Evolutionary conservation across 306 rosid genomes (phyloP).

Genomic region (Sphenostylis stenocarpa): DNA sequence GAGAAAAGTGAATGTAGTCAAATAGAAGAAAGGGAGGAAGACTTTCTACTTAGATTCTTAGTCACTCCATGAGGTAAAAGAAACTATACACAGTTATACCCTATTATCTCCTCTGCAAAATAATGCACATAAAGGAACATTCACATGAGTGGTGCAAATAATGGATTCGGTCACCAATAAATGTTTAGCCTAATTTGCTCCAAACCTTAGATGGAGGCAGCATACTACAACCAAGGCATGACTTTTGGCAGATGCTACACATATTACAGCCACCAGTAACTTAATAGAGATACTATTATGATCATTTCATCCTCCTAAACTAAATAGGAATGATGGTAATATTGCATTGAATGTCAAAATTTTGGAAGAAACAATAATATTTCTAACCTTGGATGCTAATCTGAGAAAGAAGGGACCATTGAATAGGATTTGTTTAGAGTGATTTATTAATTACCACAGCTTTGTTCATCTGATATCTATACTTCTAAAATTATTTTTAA

Average conservation of each 20-base stretch:
- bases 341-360: background rate
- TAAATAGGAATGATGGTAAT: background rate
- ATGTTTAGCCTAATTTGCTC: background rate
- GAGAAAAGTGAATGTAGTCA: too few species aligned
- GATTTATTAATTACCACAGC: background rate
- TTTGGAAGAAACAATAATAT: background rate
- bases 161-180: background rate
- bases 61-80: too few species aligned
- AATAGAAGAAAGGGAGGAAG: background rate
- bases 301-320: background rate
- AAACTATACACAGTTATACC: too few species aligned
- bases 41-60: background rate
- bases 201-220: background rate
- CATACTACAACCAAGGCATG: background rate
- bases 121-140: background rate
- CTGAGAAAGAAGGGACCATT: background rate
- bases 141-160: background rate
- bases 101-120: background rate
- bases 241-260: background rate
- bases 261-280: constrained; percentile 21
- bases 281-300: background rate
- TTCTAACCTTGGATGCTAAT: background rate
- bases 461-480: background rate
- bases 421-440: background rate
- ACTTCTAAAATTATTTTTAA: background rate